These are phyloP conservation scores for Pulveroboletus sp. DNA, from an alignment of 768 basidiomycete genomes.

Conservation along the genomic window DNA sequence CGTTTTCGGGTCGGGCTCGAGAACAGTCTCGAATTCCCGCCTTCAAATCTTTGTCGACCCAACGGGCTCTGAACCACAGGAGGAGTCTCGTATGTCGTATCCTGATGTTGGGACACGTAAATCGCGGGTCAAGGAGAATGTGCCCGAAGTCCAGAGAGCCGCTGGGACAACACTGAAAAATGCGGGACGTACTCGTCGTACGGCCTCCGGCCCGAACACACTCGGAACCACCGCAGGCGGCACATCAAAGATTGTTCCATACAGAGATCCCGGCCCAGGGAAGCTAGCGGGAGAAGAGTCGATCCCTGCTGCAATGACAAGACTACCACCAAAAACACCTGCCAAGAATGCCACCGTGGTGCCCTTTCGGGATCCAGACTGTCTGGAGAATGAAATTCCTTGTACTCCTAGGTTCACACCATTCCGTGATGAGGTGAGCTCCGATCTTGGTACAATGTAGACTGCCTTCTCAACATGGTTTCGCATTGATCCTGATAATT, in stretches of 20 bases:
- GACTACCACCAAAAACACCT: constrained; percentile 34
- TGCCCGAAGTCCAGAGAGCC: constrained; percentile 66
- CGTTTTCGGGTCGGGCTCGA: constrained; percentile 30
- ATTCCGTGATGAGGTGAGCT: constrained; percentile 68
- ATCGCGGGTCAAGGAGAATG: constrained; percentile 76
- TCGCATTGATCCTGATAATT: constrained; percentile 1
- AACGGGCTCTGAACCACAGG: constrained; percentile 46
- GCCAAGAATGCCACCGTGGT: constrained; percentile 32
- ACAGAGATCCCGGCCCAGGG: constrained; percentile 57
- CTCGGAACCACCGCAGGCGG: constrained; percentile 18
- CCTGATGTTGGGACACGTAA: constrained; percentile 77
- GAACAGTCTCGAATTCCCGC: constrained; percentile 50
- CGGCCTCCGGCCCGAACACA: constrained; percentile 37
- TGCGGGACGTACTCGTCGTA: constrained; percentile 53
- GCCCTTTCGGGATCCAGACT: constrained; percentile 40
- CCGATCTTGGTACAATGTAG: constrained; percentile 5
- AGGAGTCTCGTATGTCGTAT: constrained; percentile 50
- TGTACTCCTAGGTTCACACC: constrained; percentile 63
- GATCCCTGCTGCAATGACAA: constrained; percentile 32
- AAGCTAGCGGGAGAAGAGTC: constrained; percentile 25
- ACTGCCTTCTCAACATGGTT: constrained; percentile 4
- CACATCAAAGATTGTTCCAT: constrained; percentile 60
- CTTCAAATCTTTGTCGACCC: constrained; percentile 77
- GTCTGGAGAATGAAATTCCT: constrained; percentile 29
- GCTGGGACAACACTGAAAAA: constrained; percentile 66